These are phyloP conservation scores for Tulasnella sp. DNA, from an alignment of 768 basidiomycete genomes.

Conservation along the genomic window DNA sequence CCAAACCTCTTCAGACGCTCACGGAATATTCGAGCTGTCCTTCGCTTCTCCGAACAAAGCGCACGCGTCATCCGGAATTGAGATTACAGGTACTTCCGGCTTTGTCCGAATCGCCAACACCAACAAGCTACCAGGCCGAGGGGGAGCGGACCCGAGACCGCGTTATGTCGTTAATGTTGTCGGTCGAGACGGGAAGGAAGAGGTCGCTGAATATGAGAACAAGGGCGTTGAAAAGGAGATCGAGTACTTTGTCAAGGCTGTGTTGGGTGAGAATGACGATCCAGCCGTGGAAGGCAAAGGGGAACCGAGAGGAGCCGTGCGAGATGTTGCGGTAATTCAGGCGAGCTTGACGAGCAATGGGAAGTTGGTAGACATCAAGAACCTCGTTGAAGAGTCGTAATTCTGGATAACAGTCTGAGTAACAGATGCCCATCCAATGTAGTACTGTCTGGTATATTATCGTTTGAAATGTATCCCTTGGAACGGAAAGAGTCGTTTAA, in stretches of 20 bases:
- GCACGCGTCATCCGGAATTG: conserved; percentile 27
- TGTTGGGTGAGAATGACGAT: conserved; percentile 35
- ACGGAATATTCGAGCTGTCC: conserved; percentile 55
- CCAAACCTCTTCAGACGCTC: conserved; percentile 38
- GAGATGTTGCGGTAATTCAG: conserved; percentile 72
- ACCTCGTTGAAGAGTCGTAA: conserved; percentile 22
- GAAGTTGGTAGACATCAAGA: conserved; percentile 42
- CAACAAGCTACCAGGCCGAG: conserved; percentile 27
- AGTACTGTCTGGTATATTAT: no score
- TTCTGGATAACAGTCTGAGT: no score
- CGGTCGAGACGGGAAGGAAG: conserved; percentile 35
- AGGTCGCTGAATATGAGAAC: conserved; percentile 20
- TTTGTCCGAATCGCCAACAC: conserved; percentile 36
- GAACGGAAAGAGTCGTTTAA: no score
- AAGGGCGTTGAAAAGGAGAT: conserved; percentile 48
- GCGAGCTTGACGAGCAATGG: conserved; percentile 63
- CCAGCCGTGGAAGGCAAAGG: conserved; percentile 39
- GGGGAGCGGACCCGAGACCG: conserved; percentile 27
- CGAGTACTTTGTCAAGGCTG: conserved; percentile 46
- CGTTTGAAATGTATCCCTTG: no score
- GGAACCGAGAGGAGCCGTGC: conserved; percentile 50
- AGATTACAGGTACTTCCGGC: conserved; percentile 53
- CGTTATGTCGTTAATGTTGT: conserved; percentile 1
- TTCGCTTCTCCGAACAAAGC: conserved; percentile 45
- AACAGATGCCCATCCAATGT: no score